phyloP scores from a whole-genome alignment of 768 basidiomycete genomes.

The Gautieria morchelliformis region DNA sequence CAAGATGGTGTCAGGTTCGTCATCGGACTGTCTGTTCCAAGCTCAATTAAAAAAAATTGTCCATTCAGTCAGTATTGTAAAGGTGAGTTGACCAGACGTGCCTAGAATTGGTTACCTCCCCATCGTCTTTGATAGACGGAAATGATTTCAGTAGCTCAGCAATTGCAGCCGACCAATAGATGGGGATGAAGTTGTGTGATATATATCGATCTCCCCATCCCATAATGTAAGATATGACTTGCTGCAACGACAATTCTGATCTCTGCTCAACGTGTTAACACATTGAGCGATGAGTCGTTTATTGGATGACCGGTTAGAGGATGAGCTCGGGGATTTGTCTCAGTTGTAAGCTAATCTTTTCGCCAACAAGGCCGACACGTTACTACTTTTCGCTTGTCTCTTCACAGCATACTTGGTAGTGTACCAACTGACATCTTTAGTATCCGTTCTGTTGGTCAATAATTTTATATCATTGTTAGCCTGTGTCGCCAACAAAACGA shows the following conservation, averaged over 20 bases:
- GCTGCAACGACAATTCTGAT: not conserved
- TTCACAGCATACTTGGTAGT: constrained; percentile 27
- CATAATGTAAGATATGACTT: not conserved
- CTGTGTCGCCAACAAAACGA: constrained; percentile 13
- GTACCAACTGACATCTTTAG: constrained; percentile 27
- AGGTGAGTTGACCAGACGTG: no score
- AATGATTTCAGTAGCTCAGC: no score
- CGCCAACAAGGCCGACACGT: constrained; percentile 21
- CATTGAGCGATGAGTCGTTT: no score
- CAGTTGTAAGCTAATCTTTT: not conserved
- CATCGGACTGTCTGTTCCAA: no score
- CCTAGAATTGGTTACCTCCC: no score
- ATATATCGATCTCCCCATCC: not conserved
- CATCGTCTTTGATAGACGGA: no score
- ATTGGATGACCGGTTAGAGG: no score
- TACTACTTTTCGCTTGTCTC: constrained; percentile 24
- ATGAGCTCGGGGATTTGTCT: no score
- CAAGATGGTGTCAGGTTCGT: no score
- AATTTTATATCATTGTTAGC: constrained; percentile 38
- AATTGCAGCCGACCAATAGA: no score
- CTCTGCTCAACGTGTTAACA: not conserved
- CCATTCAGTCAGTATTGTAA: no score
- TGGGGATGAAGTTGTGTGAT: not conserved
- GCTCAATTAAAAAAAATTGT: no score
- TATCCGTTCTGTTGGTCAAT: constrained; percentile 25